Conservation (phyloP, 148 eudicot genomes). For the Vaccinium corymbosum region DNA sequence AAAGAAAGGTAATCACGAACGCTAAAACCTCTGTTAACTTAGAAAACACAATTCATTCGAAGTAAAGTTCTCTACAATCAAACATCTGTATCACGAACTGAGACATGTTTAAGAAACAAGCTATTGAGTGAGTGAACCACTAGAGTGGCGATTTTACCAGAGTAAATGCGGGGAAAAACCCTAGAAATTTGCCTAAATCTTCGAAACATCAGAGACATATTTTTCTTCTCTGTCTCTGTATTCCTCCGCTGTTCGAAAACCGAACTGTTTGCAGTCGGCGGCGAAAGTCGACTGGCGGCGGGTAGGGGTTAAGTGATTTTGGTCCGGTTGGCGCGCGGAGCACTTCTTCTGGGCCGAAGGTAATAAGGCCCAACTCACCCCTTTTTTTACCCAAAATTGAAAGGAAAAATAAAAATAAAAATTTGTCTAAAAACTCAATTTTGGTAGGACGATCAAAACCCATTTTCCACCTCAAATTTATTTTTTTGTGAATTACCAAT, state of each 20-base stretch:
- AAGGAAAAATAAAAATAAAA: too few relatives aligned
- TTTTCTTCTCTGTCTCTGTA: neutral
- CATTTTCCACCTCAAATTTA: too few relatives aligned
- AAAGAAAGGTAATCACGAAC: too few relatives aligned
- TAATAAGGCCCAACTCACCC: neutral
- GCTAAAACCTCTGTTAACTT: too few relatives aligned
- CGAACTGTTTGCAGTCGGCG: neutral
- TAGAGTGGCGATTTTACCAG: slow-evolving; percentile 21
- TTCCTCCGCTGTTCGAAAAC: neutral
- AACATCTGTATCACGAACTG: neutral
- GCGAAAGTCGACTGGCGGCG: neutral
- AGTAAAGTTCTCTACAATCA: neutral
- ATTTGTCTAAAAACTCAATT: too few relatives aligned
- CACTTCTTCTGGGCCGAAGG: neutral
- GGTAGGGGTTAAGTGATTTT: slow-evolving; percentile 13
- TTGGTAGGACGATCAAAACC: too few relatives aligned
- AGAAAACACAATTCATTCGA: too few relatives aligned
- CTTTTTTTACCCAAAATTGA: too few relatives aligned
- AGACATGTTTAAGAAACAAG: neutral
- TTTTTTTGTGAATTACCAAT: too few relatives aligned
- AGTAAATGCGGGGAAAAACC: slow-evolving; percentile 18
- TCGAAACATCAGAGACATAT: slow-evolving; percentile 16
- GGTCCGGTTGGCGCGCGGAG: neutral
- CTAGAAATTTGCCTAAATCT: slow-evolving; percentile 26
- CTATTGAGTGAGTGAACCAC: neutral